Evolutionary conservation across 139 green algal species (phyloP).

Genomic region (Monoraphidium neglectum): DNA sequence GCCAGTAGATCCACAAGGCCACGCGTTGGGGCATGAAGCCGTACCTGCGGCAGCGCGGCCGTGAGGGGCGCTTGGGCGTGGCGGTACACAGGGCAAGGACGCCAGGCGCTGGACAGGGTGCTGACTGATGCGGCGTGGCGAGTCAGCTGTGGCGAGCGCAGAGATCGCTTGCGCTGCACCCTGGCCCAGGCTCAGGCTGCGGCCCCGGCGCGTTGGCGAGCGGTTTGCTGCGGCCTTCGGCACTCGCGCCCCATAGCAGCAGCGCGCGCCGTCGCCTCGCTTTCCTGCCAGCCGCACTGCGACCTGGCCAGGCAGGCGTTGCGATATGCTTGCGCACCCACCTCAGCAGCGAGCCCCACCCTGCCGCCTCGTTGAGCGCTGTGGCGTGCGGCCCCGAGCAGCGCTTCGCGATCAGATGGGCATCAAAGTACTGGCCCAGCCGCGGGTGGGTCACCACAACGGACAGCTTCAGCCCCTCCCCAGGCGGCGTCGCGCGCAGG

Average conservation of each 20-base stretch:
- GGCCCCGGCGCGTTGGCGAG: no score
- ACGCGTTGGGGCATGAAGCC: conserved; percentile 87
- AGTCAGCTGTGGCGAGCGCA: no score
- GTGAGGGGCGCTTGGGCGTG: background rate
- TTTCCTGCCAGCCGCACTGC: background rate
- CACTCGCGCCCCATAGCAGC: no score
- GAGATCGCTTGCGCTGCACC: no score
- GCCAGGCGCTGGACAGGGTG: no score
- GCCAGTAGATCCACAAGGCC: conserved; percentile 91
- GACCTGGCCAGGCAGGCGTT: background rate
- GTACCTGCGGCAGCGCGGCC: conserved; percentile 53
- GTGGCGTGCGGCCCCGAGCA: conserved; percentile 2
- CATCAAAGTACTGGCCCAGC: conserved; percentile 68
- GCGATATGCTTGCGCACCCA: background rate
- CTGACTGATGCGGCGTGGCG: no score
- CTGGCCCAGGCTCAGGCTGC: no score
- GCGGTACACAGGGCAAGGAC: no score
- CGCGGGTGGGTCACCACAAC: conserved; percentile 60
- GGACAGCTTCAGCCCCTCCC: conserved; percentile 42
- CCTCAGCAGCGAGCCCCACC: conserved; percentile 30
- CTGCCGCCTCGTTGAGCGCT: conserved; percentile 41
- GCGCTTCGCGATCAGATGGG: conserved; percentile 36
- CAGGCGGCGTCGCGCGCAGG: conserved; percentile 40
- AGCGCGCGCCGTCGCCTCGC: background rate
- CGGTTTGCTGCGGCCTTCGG: no score